Base-by-base conservation (phyloP, 1,284 basidiomycete species). In the Phlebopus sp. region DNA sequence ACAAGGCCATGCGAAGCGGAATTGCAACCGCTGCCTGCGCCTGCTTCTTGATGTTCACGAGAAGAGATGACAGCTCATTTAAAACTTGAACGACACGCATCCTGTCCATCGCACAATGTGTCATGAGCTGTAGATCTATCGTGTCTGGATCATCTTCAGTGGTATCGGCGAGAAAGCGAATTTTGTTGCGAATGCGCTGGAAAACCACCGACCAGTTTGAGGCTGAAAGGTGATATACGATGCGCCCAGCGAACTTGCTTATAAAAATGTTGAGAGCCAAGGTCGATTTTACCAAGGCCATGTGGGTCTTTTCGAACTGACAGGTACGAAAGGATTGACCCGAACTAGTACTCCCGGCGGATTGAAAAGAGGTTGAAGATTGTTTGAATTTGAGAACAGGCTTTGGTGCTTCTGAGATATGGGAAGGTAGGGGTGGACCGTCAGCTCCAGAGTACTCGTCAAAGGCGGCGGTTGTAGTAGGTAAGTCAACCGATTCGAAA, bases 151-250 rank as follows among this genome's bases (percentile, higher is more conserved):
- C 74, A 8, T 79, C 76, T 14, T 84, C 79, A 1, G 72, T 52
- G 18, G 74, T 70, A 37, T 71, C 71, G 0, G 83, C 83, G 44
- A 86, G 76, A 50, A 71, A 77, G 54, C 79, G 77, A 36, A 94
- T 87, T 67, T 89, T 86, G 37, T 75, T 74, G 48, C 84, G 81
- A 50, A 96, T 78, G 15, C 90, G 79, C 18, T 78, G 71, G 55
- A 89, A 80, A 15, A 97, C 86, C 7, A 91, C 78, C 29, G 73
- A 69, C 93, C 94, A 97, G 62, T 97, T 97, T 17, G 90, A 90
- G 0, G 90, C 85, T 6, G 93, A 95, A 13, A 97, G 77, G 62
- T 90, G 86, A 64, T 90, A 95, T 37, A 97, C 79, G 57, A 96
- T 84, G 39, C 86, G 82, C 11, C 90, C 87, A 5, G 84, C 77